A percentile compares a stretch with the other conserved stretches of the same genome.
These are phyloP conservation scores for Diplotaxis tenuifolia DNA, from an alignment of 345 rosid genomes.

Conservation along the genomic window DNA sequence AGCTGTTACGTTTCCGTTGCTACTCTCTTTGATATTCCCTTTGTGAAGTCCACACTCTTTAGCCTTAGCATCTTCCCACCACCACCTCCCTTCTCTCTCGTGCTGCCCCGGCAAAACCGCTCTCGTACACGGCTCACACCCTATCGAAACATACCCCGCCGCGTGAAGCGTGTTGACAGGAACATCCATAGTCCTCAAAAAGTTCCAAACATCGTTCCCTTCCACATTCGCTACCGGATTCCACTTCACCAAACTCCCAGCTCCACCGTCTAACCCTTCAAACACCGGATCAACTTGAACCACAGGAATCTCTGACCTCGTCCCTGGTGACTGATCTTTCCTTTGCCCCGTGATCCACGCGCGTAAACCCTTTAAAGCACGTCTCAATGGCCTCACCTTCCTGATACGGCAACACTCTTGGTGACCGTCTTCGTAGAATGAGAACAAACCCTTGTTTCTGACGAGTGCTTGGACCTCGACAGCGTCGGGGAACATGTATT, in stretches of 20 bases:
- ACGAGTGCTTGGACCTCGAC: slow-evolving; percentile 93
- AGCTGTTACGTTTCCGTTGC: slow-evolving; percentile 46
- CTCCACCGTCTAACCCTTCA: slow-evolving; percentile 87
- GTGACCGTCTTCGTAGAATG: slow-evolving; percentile 97
- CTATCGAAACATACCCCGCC: slow-evolving; percentile 80
- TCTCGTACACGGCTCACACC: slow-evolving; percentile 98
- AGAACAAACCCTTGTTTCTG: slow-evolving; percentile 90
- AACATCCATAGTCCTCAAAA: slow-evolving; percentile 80
- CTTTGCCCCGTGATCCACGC: slow-evolving; percentile 98
- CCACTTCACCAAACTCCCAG: slow-evolving; percentile 95
- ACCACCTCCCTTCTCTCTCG: slow-evolving; percentile 99
- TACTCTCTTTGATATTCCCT: slow-evolving; percentile 68
- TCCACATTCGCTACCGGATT: slow-evolving; percentile 78
- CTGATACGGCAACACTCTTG: slow-evolving; percentile 97
- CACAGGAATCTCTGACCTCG: slow-evolving; percentile 77
- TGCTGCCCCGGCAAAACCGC: slow-evolving; percentile 93
- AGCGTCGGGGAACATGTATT: slow-evolving; percentile 96
- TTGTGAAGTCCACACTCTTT: slow-evolving; percentile 98
- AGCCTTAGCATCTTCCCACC: slow-evolving; percentile 99
- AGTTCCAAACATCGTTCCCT: slow-evolving; percentile 74
- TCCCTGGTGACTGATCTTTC: slow-evolving; percentile 87
- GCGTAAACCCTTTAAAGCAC: slow-evolving; percentile 82
- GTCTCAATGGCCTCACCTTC: slow-evolving; percentile 91
- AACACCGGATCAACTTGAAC: slow-evolving; percentile 94
- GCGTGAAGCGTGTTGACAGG: slow-evolving; percentile 79